Evolutionary conservation across 2,329 filamentous ascomycete species (phyloP).

Genomic region (Huntiella savannae): DNA sequence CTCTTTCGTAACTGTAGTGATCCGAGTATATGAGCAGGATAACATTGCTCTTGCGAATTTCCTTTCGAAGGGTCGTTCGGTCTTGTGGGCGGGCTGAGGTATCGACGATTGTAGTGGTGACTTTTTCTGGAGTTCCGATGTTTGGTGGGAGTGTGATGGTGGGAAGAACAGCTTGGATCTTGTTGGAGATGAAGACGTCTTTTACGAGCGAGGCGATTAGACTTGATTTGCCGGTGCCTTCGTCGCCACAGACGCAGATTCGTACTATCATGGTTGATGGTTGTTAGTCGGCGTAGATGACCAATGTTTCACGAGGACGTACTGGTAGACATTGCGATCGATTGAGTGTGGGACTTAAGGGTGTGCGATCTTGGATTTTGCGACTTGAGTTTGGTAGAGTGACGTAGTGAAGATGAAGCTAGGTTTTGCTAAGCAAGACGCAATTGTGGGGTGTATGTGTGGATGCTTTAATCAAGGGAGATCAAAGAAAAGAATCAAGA

Average conservation of each 20-base stretch:
- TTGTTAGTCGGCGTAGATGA: not conserved
- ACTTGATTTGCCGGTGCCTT: slow-evolving; percentile 85
- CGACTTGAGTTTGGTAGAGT: too few species aligned
- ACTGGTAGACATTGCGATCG: not conserved
- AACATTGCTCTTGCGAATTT: slow-evolving; percentile 91
- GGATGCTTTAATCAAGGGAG: too few species aligned
- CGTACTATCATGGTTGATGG: slow-evolving; percentile 37
- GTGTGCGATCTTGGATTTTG: too few species aligned
- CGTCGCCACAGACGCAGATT: slow-evolving; percentile 91
- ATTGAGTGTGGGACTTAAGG: too few species aligned
- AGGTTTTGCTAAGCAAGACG: too few species aligned
- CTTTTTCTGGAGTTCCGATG: slow-evolving; percentile 85
- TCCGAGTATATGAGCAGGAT: slow-evolving; percentile 95
- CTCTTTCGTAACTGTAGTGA: slow-evolving; percentile 95
- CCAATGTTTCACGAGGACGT: not conserved
- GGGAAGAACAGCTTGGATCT: slow-evolving; percentile 85
- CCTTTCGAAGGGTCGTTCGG: slow-evolving; percentile 71
- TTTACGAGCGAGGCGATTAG: slow-evolving; percentile 92
- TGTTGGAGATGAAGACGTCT: slow-evolving; percentile 86
- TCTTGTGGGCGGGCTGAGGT: slow-evolving; percentile 91
- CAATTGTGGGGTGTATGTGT: too few species aligned
- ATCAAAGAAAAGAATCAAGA: too few species aligned
- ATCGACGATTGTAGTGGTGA: slow-evolving; percentile 93
- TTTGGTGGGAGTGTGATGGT: slow-evolving; percentile 89
- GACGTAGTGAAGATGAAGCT: too few species aligned